Base-by-base conservation (phyloP, 2,329 filamentous ascomycete species). In the Alternaria burnsii region DNA sequence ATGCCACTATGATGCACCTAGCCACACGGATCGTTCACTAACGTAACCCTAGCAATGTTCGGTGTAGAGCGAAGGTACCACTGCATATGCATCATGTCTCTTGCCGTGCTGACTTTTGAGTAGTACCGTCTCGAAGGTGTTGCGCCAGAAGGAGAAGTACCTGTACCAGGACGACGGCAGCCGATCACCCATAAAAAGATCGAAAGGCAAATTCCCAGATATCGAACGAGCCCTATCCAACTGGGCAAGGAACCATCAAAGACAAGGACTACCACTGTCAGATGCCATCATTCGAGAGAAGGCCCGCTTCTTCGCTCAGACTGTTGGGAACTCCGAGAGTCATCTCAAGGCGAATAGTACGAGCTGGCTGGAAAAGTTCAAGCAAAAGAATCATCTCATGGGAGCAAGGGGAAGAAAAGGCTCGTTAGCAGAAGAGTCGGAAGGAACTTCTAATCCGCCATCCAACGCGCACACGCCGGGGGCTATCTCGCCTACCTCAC, bases 111-210 rank as follows among this genome's bases (percentile, higher is more conserved):
- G 51, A 75, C 66, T 36, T 46, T 54, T 24, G 20, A 72, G 58
- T 78, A 99, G 95, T 82, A 99, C 95, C 50, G 95, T 99, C n/a
- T 99, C 95, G 55, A 99, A 99, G 78, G 95, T 98, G 56, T 81
- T 99, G 66, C 89, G 94, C 55, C 90, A 97, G 74, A 97, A 94
- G 81, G 95, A 99, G 66, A 95, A 96, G 78, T 98, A 97, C 79
- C 86, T 98, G 16, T 91, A 90, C 73, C 88, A 88, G 55, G 92
- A 92, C 73, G 93, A 92, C 78, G 91, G 89, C 68, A 92, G 85
- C 76, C 87, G 86, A 69, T 94, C 93, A 44, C 91, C 92, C 6
- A 87, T 91, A 67, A 97, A 95, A 78, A 90, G 91, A 68, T 83
- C 87, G 58, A 97, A 97, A 81, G 90, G 91, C 54, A 95, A 94